Conservation (phyloP, 176 grass and related monocot species). For the Urochloa ruziziensis region DNA sequence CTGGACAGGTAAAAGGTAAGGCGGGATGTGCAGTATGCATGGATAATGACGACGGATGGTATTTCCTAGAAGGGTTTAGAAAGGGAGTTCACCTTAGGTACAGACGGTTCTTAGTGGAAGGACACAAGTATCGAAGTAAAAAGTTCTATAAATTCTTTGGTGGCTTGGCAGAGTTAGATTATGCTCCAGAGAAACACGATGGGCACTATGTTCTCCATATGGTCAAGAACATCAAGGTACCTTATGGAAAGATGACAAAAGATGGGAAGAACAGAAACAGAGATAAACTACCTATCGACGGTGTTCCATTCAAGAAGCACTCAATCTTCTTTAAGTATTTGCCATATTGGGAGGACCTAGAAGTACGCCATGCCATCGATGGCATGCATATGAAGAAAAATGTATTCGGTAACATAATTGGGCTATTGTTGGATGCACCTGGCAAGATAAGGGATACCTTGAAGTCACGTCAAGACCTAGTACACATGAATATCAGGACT, state of each 20-base stretch:
- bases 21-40: background rate
- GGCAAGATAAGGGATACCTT: background rate
- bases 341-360: background rate
- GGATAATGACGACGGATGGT: background rate
- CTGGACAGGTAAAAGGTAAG: background rate
- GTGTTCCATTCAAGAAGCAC: background rate
- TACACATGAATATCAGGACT: accelerated
- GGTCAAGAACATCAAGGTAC: background rate
- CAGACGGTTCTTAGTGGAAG: background rate
- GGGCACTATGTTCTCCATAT: background rate
- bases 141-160: background rate
- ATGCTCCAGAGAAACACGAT: background rate
- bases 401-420: background rate
- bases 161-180: background rate
- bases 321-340: background rate
- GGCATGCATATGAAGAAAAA: background rate
- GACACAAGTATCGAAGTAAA: background rate
- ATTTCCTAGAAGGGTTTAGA: background rate
- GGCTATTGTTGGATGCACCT: background rate
- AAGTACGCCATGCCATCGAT: background rate
- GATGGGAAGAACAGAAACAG: background rate
- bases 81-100: background rate
- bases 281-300: background rate
- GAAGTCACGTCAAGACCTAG: background rate
- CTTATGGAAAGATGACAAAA: background rate